A percentile compares a stretch with the other conserved stretches of the same genome.
Conservation (phyloP, 2,329 filamentous ascomycete genomes). For the Dothistroma pini region DNA sequence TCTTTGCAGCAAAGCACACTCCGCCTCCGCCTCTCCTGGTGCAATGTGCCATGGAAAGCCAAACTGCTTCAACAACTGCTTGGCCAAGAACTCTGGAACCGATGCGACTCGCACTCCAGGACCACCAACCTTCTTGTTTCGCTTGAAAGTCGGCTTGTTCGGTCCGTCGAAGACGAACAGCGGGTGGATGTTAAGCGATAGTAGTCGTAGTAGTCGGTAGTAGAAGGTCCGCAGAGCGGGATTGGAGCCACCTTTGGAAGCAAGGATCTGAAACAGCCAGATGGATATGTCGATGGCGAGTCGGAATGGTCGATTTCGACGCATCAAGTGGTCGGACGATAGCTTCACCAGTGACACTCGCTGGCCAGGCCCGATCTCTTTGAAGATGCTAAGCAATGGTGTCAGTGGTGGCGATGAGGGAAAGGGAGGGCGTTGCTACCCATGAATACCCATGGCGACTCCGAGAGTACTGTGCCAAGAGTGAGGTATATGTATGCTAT, state of each 20-base stretch:
- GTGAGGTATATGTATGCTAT: not conserved
- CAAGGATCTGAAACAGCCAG: conserved; percentile 93
- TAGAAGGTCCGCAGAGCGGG: conserved; percentile 89
- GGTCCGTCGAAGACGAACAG: conserved; percentile 89
- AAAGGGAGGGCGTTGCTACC: conserved; percentile 14
- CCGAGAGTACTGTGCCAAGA: not conserved
- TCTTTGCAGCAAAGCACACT: conserved; percentile 82
- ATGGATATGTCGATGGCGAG: conserved; percentile 94
- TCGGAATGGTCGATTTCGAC: conserved; percentile 68
- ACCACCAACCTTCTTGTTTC: conserved; percentile 66
- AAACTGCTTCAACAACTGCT: conserved; percentile 78
- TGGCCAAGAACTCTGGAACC: conserved; percentile 70
- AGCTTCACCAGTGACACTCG: conserved; percentile 79
- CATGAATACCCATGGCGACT: conserved; percentile 28
- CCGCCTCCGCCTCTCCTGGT: conserved; percentile 92
- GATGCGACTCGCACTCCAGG: conserved; percentile 61
- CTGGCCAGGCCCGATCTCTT: conserved; percentile 77
- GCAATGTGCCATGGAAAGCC: conserved; percentile 81
- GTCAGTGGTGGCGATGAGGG: conserved; percentile 8
- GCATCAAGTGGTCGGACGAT: conserved; percentile 70
- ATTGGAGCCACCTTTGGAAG: conserved; percentile 79
- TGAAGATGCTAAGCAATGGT: conserved; percentile 65
- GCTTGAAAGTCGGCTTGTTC: conserved; percentile 80
- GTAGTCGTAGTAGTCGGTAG: conserved; percentile 77
- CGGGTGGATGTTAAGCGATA: conserved; percentile 74